phyloP scores from a whole-genome alignment of 2,329 filamentous ascomycete genomes.

The Dactylellina drechsleri region DNA sequence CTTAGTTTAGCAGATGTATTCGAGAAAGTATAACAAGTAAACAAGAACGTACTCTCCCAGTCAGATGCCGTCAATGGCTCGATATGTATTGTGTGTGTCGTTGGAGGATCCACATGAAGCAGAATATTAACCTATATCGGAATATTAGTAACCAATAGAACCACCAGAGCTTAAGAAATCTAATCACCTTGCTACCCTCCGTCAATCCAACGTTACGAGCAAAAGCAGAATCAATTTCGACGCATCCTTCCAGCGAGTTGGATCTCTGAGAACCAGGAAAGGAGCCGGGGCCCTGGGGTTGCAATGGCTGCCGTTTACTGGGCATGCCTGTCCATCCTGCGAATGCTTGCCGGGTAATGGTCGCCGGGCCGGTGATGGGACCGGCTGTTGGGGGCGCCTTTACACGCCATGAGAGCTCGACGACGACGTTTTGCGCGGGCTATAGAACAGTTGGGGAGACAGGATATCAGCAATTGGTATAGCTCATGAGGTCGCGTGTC shows the following conservation, averaged over 20 bases:
- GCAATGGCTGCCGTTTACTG: constrained; percentile 80
- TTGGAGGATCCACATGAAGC: constrained; percentile 87
- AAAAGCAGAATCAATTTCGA: constrained; percentile 59
- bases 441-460: constrained; percentile 60
- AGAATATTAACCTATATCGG: constrained; percentile 67
- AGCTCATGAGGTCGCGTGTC: constrained; percentile 17
- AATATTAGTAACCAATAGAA: constrained; percentile 23
- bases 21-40: constrained; percentile 1
- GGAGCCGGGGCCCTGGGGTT: constrained; percentile 45
- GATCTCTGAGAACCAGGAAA: constrained; percentile 53
- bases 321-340: constrained; percentile 98
- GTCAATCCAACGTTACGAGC: constrained; percentile 58
- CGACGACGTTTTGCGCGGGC: constrained; percentile 94
- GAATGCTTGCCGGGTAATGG: constrained; percentile 73
- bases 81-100: constrained; percentile 94
- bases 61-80: constrained; percentile 94
- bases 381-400: constrained; percentile 64
- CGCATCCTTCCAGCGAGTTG: constrained; percentile 56
- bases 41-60: constrained; percentile 78
- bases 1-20: neutral
- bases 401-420: constrained; percentile 84
- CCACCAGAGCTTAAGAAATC: neutral
- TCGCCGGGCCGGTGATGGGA: constrained; percentile 59
- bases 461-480: constrained; percentile 29
- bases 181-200: constrained; percentile 57